These are phyloP conservation scores for Sporisorium graminicola DNA, from an alignment of 1,284 basidiomycete genomes.

Conservation along the genomic window DNA sequence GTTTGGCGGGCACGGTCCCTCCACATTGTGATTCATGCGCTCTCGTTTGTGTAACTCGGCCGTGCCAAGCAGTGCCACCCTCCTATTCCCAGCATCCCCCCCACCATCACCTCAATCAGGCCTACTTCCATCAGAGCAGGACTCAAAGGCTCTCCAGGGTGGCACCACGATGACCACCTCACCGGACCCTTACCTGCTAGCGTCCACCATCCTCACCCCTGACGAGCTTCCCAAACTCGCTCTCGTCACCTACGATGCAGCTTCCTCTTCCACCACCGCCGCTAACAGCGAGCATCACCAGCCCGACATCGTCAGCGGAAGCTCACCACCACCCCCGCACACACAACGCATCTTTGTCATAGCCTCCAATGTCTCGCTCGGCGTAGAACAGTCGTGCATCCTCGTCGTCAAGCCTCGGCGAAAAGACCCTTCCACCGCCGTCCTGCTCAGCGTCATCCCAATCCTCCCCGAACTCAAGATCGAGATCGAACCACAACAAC, in stretches of 20 bases:
- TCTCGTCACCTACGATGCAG: constrained; percentile 33
- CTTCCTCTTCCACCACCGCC: too few species aligned
- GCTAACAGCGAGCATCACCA: neutral
- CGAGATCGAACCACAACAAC: constrained; percentile 37
- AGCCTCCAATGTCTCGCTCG: constrained; percentile 41
- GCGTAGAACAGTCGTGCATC: constrained; percentile 44
- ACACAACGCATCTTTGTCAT: constrained; percentile 50
- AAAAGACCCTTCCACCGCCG: constrained; percentile 27
- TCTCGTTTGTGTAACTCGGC: too few species aligned
- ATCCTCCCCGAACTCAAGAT: constrained; percentile 44
- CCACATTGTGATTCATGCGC: neutral
- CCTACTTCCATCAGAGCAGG: neutral
- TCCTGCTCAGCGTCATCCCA: constrained; percentile 35
- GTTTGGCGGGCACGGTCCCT: neutral
- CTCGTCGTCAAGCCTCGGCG: constrained; percentile 45
- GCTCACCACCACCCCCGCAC: constrained; percentile 8
- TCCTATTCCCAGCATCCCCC: neutral
- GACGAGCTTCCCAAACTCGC: constrained; percentile 54
- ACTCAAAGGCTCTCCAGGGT: neutral
- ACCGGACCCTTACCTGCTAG: constrained; percentile 46
- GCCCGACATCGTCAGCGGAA: neutral
- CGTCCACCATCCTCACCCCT: constrained; percentile 42
- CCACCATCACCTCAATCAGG: too few species aligned
- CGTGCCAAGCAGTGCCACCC: too few species aligned
- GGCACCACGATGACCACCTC: constrained; percentile 17